These are phyloP conservation scores for Tephrocybe sp. DNA, from an alignment of 768 basidiomycete genomes.

Conservation along the genomic window DNA sequence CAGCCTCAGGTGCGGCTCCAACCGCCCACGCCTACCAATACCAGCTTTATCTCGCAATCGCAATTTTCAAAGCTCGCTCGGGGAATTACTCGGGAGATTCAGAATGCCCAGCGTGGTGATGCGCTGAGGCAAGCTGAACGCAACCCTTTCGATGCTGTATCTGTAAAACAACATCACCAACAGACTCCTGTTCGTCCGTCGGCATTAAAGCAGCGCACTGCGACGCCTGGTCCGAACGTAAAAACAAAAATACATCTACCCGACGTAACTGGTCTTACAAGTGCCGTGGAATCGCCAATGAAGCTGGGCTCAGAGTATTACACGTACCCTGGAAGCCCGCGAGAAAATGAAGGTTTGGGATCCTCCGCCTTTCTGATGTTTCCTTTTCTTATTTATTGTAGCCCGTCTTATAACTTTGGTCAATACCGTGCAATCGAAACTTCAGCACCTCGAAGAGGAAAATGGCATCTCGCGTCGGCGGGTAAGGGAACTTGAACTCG, in stretches of 20 bases:
- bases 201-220: slow-evolving; percentile 17
- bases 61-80: slow-evolving; percentile 60
- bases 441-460: slow-evolving; percentile 75
- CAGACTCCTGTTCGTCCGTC: slow-evolving; percentile 13
- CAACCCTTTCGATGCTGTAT: slow-evolving; percentile 37
- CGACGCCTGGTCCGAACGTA: slow-evolving; percentile 18
- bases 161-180: slow-evolving; percentile 22
- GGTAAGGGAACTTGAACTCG: slow-evolving; percentile 84
- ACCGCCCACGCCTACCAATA: slow-evolving; percentile 58
- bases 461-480: slow-evolving; percentile 78
- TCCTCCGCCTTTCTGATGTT: background rate
- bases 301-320: slow-evolving; percentile 52
- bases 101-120: slow-evolving; percentile 19
- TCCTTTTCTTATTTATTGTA: slow-evolving; percentile 20
- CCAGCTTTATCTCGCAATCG: slow-evolving; percentile 30
- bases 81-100: slow-evolving; percentile 54
- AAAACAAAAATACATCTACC: slow-evolving; percentile 57
- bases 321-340: slow-evolving; percentile 41
- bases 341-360: slow-evolving; percentile 63
- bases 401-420: slow-evolving; percentile 63
- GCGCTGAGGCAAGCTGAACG: slow-evolving; percentile 18
- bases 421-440: slow-evolving; percentile 59
- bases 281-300: slow-evolving; percentile 72
- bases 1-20: slow-evolving; percentile 53
- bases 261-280: slow-evolving; percentile 82